Evolutionary conservation across 1,139 yeast genomes (phyloP), one percentile per base, ranked within the genome.

Genomic region (Kazachstania sp.): DNA sequence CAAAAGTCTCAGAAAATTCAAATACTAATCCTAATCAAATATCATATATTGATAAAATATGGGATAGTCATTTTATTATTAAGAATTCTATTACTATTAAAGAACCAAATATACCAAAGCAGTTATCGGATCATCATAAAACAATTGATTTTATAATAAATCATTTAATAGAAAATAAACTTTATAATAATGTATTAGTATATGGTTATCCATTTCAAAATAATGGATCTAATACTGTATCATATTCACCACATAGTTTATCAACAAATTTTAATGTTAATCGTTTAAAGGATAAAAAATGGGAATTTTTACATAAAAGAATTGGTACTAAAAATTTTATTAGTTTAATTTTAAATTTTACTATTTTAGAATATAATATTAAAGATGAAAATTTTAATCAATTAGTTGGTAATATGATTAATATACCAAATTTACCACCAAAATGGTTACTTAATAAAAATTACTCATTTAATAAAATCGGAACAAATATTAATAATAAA

Each of bases 281-380:
- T 4, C 39, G 43, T 9, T 30, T 63, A 6, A 60, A 58, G 40
- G 41, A 54, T 15, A 37, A 46, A 2, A 28, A 41, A 16, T 63
- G 67, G 67, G 49, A 49, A 34, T 20, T 49, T 16, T 37, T 65
- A 7, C 64, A 55, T 41, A 47, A 47, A 15, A 23, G 53, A 5
- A 41, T 64, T 26, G 68, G 66, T 9, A 55, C 60, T 11, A 29
- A 37, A 2, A 43, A 41, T 6, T 64, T 64, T 47, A 45, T 54
- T 13, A 45, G 55, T 36, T 38, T 63, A 2, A 31, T 64, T 12
- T 36, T 62, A 3, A 62, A 63, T 45, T 51, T 45, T 44, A 45
- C 62, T 1, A 52, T 63, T 3, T 47, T 59, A 38, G 51, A 53
- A 23, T 53, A 45, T 37, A 44, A 47, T 2, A 53, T 54, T 4